phyloP scores from a whole-genome alignment of 257 asterid genomes.

The Solanum paucissectum region DNA sequence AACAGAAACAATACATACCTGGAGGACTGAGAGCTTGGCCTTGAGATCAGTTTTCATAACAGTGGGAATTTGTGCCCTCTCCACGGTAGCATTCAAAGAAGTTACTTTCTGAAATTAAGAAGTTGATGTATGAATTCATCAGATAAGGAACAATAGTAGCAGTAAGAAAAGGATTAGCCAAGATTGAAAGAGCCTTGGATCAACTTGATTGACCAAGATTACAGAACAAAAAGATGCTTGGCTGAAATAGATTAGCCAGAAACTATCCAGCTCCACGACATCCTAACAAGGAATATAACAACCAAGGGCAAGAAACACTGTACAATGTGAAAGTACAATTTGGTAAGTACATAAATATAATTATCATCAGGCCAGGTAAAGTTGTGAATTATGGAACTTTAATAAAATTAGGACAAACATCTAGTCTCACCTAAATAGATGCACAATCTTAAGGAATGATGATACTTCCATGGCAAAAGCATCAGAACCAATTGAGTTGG shows the following conservation, averaged over 20 bases:
- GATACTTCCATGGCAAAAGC: background rate
- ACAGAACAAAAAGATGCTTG: background rate
- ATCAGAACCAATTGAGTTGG: background rate
- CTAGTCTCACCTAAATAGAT: background rate
- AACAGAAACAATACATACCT: slow-evolving; percentile 33
- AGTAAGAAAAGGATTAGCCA: background rate
- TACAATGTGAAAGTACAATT: background rate
- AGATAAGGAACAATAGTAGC: background rate
- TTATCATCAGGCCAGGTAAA: background rate
- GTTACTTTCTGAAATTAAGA: slow-evolving; percentile 64
- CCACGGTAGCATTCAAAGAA: slow-evolving; percentile 69
- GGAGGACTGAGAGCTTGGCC: slow-evolving; percentile 61
- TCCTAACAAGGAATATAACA: background rate
- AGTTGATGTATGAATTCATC: background rate
- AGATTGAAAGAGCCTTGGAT: background rate
- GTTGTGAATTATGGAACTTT: background rate
- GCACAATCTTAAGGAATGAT: background rate
- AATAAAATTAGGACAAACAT: background rate
- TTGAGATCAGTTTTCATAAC: slow-evolving; percentile 81
- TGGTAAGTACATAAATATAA: background rate
- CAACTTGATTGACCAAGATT: background rate
- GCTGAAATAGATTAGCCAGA: background rate
- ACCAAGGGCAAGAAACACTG: background rate
- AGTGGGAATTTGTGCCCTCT: slow-evolving; percentile 71
- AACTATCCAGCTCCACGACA: background rate